These are phyloP conservation scores for Rosellinia necatrix DNA, from an alignment of 2,329 filamentous ascomycete species.

Conservation along the genomic window DNA sequence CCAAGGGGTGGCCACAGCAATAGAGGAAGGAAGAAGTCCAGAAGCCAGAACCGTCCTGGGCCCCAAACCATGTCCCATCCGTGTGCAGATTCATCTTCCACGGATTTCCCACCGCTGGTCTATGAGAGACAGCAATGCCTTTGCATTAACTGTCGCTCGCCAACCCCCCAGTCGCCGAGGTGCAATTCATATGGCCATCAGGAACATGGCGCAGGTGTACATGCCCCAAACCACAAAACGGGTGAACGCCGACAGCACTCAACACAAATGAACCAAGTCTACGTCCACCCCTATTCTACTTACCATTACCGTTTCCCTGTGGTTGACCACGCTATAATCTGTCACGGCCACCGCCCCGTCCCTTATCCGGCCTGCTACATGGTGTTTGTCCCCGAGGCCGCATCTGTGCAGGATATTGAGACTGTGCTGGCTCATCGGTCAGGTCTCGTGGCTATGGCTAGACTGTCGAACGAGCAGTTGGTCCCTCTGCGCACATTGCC, in stretches of 20 bases:
- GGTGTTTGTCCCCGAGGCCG: slow-evolving; percentile 27
- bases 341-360: not conserved
- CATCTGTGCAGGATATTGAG: slow-evolving; percentile 29
- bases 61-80: slow-evolving; percentile 4
- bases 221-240: not conserved
- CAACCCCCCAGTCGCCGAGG: too few relatives aligned
- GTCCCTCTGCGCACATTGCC: slow-evolving; percentile 22
- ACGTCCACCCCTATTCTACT: slow-evolving; percentile 32
- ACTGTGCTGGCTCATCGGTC: slow-evolving; percentile 23
- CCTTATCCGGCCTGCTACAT: slow-evolving; percentile 30
- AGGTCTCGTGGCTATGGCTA: slow-evolving; percentile 20
- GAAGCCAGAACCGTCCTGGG: not conserved
- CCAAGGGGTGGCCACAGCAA: not conserved
- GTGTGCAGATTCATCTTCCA: not conserved
- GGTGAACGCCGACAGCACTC: not conserved
- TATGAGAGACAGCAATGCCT: not conserved
- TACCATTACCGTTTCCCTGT: slow-evolving; percentile 35
- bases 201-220: not conserved
- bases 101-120: not conserved
- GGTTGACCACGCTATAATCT: slow-evolving; percentile 32
- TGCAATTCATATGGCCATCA: not conserved
- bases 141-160: not conserved
- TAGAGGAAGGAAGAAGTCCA: not conserved
- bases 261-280: slow-evolving; percentile 17
- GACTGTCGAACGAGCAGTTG: slow-evolving; percentile 24